phyloP scores from a whole-genome alignment of 768 basidiomycete species.

The Russula griseocarnosa region DNA sequence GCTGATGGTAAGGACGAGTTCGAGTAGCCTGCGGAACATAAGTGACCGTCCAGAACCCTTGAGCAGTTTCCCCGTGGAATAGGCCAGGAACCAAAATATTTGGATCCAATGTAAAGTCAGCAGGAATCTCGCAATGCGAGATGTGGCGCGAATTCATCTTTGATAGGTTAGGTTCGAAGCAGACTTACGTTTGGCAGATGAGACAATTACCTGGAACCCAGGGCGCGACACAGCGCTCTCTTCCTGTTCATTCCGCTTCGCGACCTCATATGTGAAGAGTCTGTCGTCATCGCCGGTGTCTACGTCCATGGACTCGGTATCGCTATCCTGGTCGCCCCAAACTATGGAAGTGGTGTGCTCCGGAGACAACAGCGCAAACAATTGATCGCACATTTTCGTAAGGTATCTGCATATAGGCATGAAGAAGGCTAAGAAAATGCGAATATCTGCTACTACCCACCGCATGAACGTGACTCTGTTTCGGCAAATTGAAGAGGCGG shows the following conservation, averaged over 20 bases:
- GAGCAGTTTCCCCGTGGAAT: slow-evolving; percentile 25
- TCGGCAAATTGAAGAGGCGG: slow-evolving; percentile 41
- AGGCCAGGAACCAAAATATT: background rate
- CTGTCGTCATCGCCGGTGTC: slow-evolving; percentile 45
- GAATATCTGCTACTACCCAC: slow-evolving; percentile 33
- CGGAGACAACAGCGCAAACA: slow-evolving; percentile 47
- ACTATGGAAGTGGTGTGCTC: slow-evolving; percentile 45
- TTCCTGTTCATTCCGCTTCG: slow-evolving; percentile 52
- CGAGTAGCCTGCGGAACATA: background rate
- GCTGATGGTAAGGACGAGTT: background rate
- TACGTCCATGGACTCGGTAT: slow-evolving; percentile 34
- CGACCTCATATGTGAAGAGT: slow-evolving; percentile 51
- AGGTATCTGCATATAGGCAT: slow-evolving; percentile 44
- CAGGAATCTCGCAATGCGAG: background rate
- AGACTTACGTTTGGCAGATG: background rate
- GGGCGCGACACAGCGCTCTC: slow-evolving; percentile 43
- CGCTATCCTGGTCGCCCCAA: slow-evolving; percentile 38
- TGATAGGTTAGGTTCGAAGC: background rate
- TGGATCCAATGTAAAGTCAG: background rate
- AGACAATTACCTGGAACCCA: slow-evolving; percentile 44
- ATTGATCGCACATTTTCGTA: slow-evolving; percentile 55
- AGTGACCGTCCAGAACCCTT: slow-evolving; percentile 24
- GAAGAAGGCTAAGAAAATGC: background rate
- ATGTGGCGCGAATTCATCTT: slow-evolving; percentile 4
- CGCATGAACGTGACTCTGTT: slow-evolving; percentile 63